These are phyloP conservation scores for Hibiscus syriacus DNA, from an alignment of 345 rosid species.

Conservation along the genomic window DNA sequence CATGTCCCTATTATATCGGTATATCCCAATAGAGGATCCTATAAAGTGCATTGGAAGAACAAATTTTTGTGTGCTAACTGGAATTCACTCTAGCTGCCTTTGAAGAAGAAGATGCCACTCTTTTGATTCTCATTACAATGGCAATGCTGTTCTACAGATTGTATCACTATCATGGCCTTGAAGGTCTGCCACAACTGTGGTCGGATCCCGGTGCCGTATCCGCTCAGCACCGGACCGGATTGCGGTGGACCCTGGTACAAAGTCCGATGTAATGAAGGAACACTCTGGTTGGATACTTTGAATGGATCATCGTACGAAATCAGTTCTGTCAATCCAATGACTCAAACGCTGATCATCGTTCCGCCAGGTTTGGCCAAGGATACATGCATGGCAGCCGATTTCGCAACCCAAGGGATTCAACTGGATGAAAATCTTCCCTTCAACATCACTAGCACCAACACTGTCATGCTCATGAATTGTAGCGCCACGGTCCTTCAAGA, in stretches of 20 bases:
- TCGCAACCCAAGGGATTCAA: constrained; percentile 12
- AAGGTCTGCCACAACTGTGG: constrained; percentile 23
- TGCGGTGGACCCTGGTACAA: constrained; percentile 36
- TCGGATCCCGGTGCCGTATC: constrained; percentile 25
- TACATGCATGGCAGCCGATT: constrained; percentile 21
- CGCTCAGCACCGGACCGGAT: constrained; percentile 27
- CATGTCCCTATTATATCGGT: neutral
- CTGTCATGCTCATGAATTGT: constrained; percentile 25
- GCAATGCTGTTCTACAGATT: neutral
- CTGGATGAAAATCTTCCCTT: constrained; percentile 22
- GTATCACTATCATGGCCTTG: neutral
- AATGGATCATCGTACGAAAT: constrained; percentile 28
- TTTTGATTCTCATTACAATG: neutral
- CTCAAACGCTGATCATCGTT: constrained; percentile 19
- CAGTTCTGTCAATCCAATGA: constrained; percentile 16
- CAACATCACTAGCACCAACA: constrained; percentile 29
- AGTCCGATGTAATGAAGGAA: constrained; percentile 30
- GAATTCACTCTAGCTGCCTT: neutral
- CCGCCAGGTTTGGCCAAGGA: constrained; percentile 18
- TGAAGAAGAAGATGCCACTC: neutral
- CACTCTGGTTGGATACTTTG: constrained; percentile 32
- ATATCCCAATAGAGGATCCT: neutral
- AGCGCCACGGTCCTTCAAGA: neutral
- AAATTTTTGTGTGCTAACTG: neutral
- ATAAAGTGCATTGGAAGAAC: constrained; percentile 3